Evolutionary conservation across 1,139 yeast genomes (phyloP).

Genomic region (Suzukiozyma palmioleophila): DNA sequence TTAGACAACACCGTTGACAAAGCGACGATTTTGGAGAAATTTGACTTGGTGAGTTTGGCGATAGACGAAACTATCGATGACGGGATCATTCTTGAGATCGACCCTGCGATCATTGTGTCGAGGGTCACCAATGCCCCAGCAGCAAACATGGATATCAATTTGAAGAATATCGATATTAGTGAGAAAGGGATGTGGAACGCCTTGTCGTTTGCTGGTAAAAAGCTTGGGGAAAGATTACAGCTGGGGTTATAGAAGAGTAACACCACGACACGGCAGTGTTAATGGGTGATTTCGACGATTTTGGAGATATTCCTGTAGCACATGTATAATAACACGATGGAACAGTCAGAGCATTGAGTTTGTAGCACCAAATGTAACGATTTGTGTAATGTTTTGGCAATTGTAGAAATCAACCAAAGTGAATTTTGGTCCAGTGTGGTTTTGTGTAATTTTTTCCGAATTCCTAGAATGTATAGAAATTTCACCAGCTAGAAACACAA

Average conservation of each 20-base stretch:
- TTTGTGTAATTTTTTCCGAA: background rate
- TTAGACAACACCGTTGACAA: slow-evolving; percentile 76
- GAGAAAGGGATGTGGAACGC: slow-evolving; percentile 89
- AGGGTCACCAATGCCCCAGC: slow-evolving; percentile 83
- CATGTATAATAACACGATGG: background rate
- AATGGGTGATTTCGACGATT: too few species aligned
- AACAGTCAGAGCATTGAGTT: background rate
- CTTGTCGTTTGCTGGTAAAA: slow-evolving; percentile 84
- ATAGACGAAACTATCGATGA: slow-evolving; percentile 91
- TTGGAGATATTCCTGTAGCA: too few species aligned
- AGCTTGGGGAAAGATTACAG: slow-evolving; percentile 80
- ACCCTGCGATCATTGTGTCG: slow-evolving; percentile 79
- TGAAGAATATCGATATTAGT: slow-evolving; percentile 69
- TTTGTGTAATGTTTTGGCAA: too few species aligned
- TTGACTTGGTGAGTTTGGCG: slow-evolving; percentile 80
- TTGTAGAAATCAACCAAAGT: too few species aligned
- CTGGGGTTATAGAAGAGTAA: slow-evolving; percentile 48
- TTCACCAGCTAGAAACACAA: background rate
- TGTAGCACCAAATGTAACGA: too few species aligned
- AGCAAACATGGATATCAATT: slow-evolving; percentile 36
- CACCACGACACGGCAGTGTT: too few species aligned
- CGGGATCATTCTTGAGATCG: slow-evolving; percentile 88
- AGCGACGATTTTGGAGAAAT: slow-evolving; percentile 72
- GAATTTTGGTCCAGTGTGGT: too few species aligned
- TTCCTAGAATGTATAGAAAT: background rate